These are phyloP conservation scores for Trifolium pratense DNA, from an alignment of 306 rosid genomes.

Conservation along the genomic window DNA sequence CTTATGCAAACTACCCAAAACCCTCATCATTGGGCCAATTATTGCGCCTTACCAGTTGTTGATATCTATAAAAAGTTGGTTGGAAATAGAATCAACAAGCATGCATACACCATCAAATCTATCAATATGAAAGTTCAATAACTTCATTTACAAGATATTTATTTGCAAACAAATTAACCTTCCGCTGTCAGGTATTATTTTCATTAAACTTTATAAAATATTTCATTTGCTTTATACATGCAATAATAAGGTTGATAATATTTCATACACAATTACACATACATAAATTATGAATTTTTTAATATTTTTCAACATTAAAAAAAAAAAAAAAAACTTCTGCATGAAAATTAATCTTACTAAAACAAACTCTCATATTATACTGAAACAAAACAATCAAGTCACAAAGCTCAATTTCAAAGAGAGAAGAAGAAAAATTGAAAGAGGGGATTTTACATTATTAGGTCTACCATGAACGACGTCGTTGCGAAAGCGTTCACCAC, in stretches of 20 bases:
- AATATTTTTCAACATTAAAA: background rate
- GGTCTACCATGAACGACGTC: constrained; percentile 74
- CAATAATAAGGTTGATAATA: background rate
- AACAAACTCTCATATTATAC: background rate
- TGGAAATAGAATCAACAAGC: too few relatives aligned
- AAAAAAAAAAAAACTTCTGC: background rate
- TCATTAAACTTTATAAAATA: constrained; percentile 13
- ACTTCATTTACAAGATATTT: constrained; percentile 2
- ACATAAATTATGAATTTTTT: background rate
- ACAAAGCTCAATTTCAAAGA: constrained; percentile 27
- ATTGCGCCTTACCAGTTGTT: background rate
- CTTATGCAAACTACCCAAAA: background rate
- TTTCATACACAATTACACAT: background rate
- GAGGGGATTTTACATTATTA: constrained; percentile 66
- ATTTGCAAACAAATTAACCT: constrained; percentile 18
- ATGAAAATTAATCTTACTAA: background rate
- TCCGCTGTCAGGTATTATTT: constrained; percentile 14
- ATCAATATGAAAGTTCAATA: too few relatives aligned
- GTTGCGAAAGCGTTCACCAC: constrained; percentile 80
- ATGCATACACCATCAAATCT: too few relatives aligned
- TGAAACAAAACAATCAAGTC: background rate
- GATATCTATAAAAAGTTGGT: background rate
- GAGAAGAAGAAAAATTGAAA: background rate
- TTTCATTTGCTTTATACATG: background rate
- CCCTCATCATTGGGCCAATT: constrained; percentile 1